These are phyloP conservation scores for Penicillium sp. DNA, from an alignment of 2,329 filamentous ascomycete species.

Conservation along the genomic window DNA sequence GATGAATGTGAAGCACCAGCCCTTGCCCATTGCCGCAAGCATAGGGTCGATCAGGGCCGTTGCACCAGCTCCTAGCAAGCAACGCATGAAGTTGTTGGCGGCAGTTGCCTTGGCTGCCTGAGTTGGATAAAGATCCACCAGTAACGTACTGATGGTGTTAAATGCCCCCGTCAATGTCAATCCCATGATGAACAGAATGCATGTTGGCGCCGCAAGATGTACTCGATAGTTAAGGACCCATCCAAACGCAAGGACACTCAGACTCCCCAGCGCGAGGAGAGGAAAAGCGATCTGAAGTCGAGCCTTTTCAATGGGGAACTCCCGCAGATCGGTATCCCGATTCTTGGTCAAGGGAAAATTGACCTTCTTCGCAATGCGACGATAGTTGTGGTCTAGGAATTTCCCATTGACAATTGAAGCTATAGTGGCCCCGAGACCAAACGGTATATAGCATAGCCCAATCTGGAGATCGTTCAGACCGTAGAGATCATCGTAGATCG, in stretches of 20 bases:
- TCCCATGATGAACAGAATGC: constrained; percentile 43
- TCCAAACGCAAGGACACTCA: constrained; percentile 42
- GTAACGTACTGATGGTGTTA: constrained; percentile 49
- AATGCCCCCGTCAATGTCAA: constrained; percentile 44
- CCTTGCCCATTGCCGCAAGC: constrained; percentile 33
- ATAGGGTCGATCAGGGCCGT: constrained; percentile 48
- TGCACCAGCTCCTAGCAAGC: constrained; percentile 46
- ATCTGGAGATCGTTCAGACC: constrained; percentile 43
- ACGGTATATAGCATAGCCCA: constrained; percentile 46
- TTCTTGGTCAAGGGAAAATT: constrained; percentile 37
- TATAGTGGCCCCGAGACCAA: constrained; percentile 43
- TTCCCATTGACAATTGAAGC: constrained; percentile 42
- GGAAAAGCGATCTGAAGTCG: constrained; percentile 45
- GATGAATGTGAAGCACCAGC: constrained; percentile 44
- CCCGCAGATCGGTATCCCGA: constrained; percentile 37
- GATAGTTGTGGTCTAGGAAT: constrained; percentile 49
- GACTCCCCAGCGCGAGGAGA: constrained; percentile 32
- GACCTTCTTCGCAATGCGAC: constrained; percentile 33
- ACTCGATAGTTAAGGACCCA: constrained; percentile 41
- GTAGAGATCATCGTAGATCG: constrained; percentile 40
- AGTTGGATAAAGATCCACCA: constrained; percentile 48
- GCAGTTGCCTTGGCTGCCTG: constrained; percentile 46
- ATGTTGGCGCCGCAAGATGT: constrained; percentile 38
- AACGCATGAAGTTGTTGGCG: constrained; percentile 47
- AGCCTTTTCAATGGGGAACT: constrained; percentile 48